Percentiles rank a stretch among this genome's conserved stretches.
Evolutionary conservation across 208 protist genomes (phyloP).

Genomic region (Trichomonas gallinae): DNA sequence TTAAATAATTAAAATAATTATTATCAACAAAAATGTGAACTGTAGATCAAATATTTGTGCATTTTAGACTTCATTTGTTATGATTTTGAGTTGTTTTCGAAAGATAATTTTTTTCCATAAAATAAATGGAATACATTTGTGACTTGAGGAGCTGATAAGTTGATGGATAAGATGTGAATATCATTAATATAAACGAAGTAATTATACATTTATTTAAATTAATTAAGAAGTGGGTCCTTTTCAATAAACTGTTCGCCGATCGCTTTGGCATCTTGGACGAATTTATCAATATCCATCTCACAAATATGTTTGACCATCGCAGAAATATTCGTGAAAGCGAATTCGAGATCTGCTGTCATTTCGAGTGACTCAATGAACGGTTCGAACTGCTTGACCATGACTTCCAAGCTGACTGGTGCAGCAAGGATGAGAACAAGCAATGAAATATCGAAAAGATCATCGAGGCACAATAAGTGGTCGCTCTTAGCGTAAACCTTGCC

Average conservation of each 20-base stretch:
- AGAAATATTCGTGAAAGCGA: background rate
- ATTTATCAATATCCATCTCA: background rate
- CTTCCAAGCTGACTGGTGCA: background rate
- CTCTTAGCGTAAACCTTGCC: background rate
- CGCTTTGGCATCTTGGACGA: background rate
- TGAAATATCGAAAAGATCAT: slow-evolving; percentile 3
- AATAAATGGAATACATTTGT: too few relatives aligned
- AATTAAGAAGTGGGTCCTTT: background rate
- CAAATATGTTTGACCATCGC: background rate
- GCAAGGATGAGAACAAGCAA: background rate
- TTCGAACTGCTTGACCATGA: background rate
- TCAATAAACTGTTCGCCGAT: background rate
- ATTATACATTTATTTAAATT: background rate
- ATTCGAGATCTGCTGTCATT: background rate
- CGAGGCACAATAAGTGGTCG: background rate
- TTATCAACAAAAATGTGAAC: too few relatives aligned
- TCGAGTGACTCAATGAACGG: background rate
- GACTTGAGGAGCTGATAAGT: too few relatives aligned
- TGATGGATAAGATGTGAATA: too few relatives aligned
- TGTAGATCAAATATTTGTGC: too few relatives aligned
- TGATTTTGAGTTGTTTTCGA: too few relatives aligned
- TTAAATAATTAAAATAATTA: too few relatives aligned
- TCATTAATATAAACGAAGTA: too few relatives aligned
- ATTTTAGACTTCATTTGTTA: too few relatives aligned
- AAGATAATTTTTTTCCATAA: too few relatives aligned